phyloP scores from a whole-genome alignment of 2,329 filamentous ascomycete genomes.

The Aaosphaeria pasadenensis region DNA sequence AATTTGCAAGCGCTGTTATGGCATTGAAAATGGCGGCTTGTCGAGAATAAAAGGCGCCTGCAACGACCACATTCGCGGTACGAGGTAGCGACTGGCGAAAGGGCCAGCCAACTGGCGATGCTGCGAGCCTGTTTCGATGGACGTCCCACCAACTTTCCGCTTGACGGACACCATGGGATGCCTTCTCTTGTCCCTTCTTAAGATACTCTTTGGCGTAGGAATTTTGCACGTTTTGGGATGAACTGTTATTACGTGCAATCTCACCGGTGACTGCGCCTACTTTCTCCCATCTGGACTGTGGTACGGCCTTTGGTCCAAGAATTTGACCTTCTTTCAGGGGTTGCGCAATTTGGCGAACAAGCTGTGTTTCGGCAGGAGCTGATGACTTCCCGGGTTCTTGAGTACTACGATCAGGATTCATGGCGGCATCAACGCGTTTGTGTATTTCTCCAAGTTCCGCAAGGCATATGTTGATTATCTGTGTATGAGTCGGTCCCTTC shows the following conservation, averaged over 20 bases:
- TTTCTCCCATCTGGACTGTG: slow-evolving; percentile 30
- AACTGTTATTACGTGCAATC: slow-evolving; percentile 42
- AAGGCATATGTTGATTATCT: slow-evolving; percentile 69
- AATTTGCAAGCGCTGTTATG: slow-evolving; percentile 63
- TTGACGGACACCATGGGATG: slow-evolving; percentile 20
- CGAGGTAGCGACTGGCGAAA: slow-evolving; percentile 70
- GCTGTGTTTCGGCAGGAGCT: slow-evolving; percentile 28
- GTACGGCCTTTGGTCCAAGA: slow-evolving; percentile 40
- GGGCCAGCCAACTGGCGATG: slow-evolving; percentile 58
- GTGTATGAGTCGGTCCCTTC: slow-evolving; percentile 76
- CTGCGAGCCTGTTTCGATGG: slow-evolving; percentile 21
- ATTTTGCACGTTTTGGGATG: slow-evolving; percentile 30
- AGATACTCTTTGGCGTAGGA: slow-evolving; percentile 35
- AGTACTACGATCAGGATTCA: slow-evolving; percentile 19
- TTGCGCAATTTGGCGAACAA: slow-evolving; percentile 50
- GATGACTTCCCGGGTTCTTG: slow-evolving; percentile 12
- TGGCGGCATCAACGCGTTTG: slow-evolving; percentile 58
- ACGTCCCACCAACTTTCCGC: slow-evolving; percentile 24
- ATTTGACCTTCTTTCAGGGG: slow-evolving; percentile 49
- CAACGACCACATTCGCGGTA: slow-evolving; percentile 63
- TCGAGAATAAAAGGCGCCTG: slow-evolving; percentile 72
- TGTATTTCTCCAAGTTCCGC: slow-evolving; percentile 66
- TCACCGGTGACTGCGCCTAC: slow-evolving; percentile 35
- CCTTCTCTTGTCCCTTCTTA: slow-evolving; percentile 21
- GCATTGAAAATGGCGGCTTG: slow-evolving; percentile 46